These are phyloP conservation scores for Massariosphaeria phaeospora DNA, from an alignment of 495 filamentous ascomycete genomes.

Conservation along the genomic window DNA sequence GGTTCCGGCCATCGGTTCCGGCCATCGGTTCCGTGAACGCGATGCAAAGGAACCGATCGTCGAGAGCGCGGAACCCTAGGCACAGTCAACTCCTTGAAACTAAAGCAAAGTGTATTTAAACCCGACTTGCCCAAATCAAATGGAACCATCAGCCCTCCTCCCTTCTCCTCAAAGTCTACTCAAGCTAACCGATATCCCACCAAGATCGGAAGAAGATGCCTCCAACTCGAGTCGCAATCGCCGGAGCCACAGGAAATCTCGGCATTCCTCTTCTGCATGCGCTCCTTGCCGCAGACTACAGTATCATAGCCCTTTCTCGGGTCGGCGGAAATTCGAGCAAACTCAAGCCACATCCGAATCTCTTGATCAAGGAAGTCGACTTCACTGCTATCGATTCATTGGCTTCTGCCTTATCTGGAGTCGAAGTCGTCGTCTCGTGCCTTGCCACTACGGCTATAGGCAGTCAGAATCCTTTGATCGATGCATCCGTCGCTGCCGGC, in stretches of 20 bases:
- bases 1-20: no score
- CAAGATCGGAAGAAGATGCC: no score
- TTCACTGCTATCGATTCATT: constrained; percentile 51
- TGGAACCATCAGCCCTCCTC: no score
- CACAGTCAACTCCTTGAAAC: no score
- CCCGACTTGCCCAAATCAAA: no score
- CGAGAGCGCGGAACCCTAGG: no score
- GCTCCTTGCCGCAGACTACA: constrained; percentile 47
- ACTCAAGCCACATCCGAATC: constrained; percentile 15
- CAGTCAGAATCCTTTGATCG: constrained; percentile 32
- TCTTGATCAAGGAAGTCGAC: constrained; percentile 45
- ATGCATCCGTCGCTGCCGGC: constrained; percentile 35
- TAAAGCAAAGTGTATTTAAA: no score
- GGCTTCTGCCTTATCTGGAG: constrained; percentile 39
- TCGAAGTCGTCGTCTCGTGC: constrained; percentile 45
- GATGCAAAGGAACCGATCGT: no score
- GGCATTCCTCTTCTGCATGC: constrained; percentile 38
- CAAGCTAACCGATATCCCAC: no score
- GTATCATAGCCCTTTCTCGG: constrained; percentile 49
- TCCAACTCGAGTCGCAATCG: background rate
- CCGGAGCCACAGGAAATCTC: constrained; percentile 35
- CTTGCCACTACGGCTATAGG: constrained; percentile 26
- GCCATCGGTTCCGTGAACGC: no score
- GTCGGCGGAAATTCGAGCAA: background rate
- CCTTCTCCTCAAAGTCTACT: no score